Conservation (phyloP, 306 rosid genomes). For the Cucurbita moschata region DNA sequence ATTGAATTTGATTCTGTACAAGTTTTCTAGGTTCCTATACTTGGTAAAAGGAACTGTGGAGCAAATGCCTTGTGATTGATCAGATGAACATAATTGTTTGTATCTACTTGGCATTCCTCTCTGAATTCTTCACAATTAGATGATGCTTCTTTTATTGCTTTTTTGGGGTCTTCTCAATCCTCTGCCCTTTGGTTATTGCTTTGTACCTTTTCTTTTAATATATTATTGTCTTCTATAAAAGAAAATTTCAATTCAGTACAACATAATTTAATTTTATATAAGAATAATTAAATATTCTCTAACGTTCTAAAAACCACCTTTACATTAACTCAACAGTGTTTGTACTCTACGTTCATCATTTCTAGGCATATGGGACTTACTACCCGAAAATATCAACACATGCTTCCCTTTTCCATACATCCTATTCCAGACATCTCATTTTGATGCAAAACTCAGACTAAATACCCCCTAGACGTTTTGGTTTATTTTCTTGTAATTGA, state of each 20-base stretch:
- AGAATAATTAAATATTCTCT: not conserved
- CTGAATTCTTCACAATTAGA: not conserved
- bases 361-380: not conserved
- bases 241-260: not conserved
- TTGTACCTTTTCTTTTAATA: not conserved
- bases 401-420: not conserved
- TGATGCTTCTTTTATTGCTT: not conserved
- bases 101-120: not conserved
- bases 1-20: not conserved
- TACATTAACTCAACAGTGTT: not conserved
- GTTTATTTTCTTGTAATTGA: not conserved
- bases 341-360: not conserved
- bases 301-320: not conserved
- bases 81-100: not conserved
- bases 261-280: not conserved
- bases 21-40: not conserved
- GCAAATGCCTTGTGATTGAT: not conserved
- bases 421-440: not conserved
- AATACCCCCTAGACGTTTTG: not conserved
- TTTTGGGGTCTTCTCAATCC: not conserved
- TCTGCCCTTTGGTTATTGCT: not conserved
- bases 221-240: not conserved
- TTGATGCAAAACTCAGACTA: not conserved
- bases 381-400: not conserved
- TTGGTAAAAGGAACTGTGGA: not conserved